These are phyloP conservation scores for Leccinum proximum DNA, from an alignment of 1,284 basidiomycete genomes.

Conservation along the genomic window DNA sequence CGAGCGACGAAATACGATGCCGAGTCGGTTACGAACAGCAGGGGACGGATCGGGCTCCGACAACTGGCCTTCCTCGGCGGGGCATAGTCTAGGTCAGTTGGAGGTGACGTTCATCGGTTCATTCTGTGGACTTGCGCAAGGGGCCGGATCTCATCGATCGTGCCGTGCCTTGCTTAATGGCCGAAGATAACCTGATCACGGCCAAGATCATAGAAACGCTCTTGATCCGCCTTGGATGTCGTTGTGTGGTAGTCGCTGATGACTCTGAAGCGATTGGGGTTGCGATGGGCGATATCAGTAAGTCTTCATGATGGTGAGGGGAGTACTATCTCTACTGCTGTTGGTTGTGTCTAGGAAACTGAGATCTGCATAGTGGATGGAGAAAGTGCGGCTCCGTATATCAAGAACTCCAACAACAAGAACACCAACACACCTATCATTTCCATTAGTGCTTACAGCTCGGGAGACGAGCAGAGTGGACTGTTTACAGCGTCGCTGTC, in stretches of 20 bases:
- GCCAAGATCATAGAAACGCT: conserved; percentile 95
- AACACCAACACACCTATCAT: conserved; percentile 91
- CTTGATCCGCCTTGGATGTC: conserved; percentile 88
- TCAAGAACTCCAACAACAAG: conserved; percentile 92
- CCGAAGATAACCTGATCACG: conserved; percentile 97
- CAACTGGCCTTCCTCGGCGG: conserved; percentile 61
- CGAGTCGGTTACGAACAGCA: conserved; percentile 83
- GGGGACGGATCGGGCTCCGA: conserved; percentile 78
- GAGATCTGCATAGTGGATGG: conserved; percentile 65
- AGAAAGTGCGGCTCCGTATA: conserved; percentile 89
- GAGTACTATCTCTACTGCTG: neutral
- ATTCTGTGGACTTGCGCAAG: conserved; percentile 71
- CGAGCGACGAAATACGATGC: conserved; percentile 83
- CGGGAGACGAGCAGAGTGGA: conserved; percentile 67
- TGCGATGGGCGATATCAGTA: conserved; percentile 95
- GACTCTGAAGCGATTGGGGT: conserved; percentile 96
- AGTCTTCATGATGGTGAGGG: conserved; percentile 34
- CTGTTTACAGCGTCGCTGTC: conserved; percentile 85
- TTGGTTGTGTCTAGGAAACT: conserved; percentile 1
- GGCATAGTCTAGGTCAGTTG: conserved; percentile 48
- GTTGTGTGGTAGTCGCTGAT: conserved; percentile 92
- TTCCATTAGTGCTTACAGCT: conserved; percentile 84
- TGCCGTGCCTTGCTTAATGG: conserved; percentile 88
- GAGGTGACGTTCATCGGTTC: conserved; percentile 69
- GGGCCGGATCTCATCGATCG: conserved; percentile 71